Conservation (phyloP, 2,329 filamentous ascomycete genomes). For the Penicillium crustosum region DNA sequence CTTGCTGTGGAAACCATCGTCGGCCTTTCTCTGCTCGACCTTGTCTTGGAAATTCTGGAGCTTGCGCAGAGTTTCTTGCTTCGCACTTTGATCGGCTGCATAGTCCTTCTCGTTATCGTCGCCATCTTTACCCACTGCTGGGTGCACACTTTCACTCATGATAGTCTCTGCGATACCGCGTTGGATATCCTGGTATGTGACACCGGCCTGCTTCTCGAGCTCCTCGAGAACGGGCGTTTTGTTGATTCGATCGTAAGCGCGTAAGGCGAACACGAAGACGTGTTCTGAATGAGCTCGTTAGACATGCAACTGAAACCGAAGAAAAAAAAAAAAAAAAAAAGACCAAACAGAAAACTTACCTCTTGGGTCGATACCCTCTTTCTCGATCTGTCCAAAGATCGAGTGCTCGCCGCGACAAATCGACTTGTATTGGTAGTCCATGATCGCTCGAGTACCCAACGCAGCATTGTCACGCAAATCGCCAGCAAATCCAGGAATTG, state of each 20-base stretch:
- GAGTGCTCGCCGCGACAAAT: conserved; percentile 89
- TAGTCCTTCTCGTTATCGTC: conserved; percentile 43
- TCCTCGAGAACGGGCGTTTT: conserved; percentile 71
- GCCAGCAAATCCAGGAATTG: conserved; percentile 90
- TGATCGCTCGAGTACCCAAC: conserved; percentile 84
- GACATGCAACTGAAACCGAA: not conserved
- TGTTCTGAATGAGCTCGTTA: conserved; percentile 53
- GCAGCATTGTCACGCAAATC: conserved; percentile 83
- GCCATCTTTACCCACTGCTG: conserved; percentile 46
- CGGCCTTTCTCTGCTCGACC: conserved; percentile 34
- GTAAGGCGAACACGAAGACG: conserved; percentile 91
- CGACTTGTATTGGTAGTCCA: conserved; percentile 98
- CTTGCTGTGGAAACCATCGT: conserved; percentile 32
- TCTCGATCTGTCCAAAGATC: conserved; percentile 76
- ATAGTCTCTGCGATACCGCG: conserved; percentile 85
- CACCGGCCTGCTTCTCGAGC: conserved; percentile 76
- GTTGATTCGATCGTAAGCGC: conserved; percentile 90
- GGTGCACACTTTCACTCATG: conserved; percentile 71
- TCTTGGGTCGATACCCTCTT: conserved; percentile 71
- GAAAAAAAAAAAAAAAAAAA: not conserved
- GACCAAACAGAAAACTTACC: conserved; percentile 30
- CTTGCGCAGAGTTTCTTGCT: conserved; percentile 36
- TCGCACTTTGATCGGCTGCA: conserved; percentile 33
- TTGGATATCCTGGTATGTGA: conserved; percentile 83
- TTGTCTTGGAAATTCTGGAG: conserved; percentile 38